Evolutionary conservation across 352 stramenopile species (phyloP), one percentile per base, ranked within the genome.

Genomic region (Phytophthora chlamydospora): DNA sequence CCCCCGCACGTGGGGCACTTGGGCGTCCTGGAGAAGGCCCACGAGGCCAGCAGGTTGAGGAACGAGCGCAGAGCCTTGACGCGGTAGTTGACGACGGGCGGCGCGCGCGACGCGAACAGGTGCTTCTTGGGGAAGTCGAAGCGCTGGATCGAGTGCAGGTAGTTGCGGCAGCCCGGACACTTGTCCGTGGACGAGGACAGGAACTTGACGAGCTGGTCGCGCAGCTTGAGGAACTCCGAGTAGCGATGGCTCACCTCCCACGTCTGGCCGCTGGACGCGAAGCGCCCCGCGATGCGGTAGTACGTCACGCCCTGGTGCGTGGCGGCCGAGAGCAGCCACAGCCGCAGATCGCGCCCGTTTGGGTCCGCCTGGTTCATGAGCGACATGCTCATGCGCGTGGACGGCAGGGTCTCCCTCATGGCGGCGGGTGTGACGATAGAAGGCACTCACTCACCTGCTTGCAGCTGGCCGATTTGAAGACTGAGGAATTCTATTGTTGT

Each of bases 61-160:
- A 95, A 95, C n/a, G 84, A 84, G 6, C 87, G 87, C 52, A 95
- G 68, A 34, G 85, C 87, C 56, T 91, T 89, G 45, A 90, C 74
- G 36, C 87, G 87, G 59, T 95, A 95, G 68, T 95, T 93, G 49
- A 95, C 61, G 5, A 95, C 85, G 2, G 82, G 66, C n/a, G 80
- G 75, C 42, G 82, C 87, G 40, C 79, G 71, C 11, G 87, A 93
- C 11, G 80, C 85, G 54, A 95, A 93, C 5, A 92, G 40, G 62
- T 95, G 87, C 68, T 95, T 95, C 70, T 93, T 93, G 0, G 87
- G 87, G 54, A 95, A 95, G 38, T 88, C 79, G 60, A 95, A 95
- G 56, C 75, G 68, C 61, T 83, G 69, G 66, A 95, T 84, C 35
- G 83, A 73, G 64, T 90, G 75, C 41, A 93, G 61, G 50, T 94